Conservation (phyloP, 2,329 filamentous ascomycete species). For the Aspergillus sergii region DNA sequence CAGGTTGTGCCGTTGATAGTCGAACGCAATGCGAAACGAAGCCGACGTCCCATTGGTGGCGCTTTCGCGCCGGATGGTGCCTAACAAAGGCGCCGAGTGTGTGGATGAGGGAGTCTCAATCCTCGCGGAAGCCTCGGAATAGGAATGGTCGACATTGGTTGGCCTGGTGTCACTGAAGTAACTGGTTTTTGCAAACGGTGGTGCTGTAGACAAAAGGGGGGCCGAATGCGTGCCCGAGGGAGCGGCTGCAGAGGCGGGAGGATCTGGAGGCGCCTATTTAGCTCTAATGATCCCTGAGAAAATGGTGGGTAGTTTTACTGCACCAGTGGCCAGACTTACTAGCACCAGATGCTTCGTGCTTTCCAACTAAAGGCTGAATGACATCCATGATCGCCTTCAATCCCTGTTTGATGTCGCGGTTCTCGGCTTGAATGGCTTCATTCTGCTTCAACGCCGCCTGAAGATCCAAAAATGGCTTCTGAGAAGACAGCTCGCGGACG, state of each 20-base stretch:
- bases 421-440: slow-evolving; percentile 76
- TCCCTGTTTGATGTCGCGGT: slow-evolving; percentile 72
- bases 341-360: slow-evolving; percentile 41
- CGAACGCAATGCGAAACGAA: slow-evolving; percentile 45
- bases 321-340: not conserved
- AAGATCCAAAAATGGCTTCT: slow-evolving; percentile 82
- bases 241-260: slow-evolving; percentile 16
- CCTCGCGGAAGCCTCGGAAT: slow-evolving; percentile 33
- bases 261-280: slow-evolving; percentile 8
- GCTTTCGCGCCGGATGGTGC: slow-evolving; percentile 30
- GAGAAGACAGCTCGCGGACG: slow-evolving; percentile 74
- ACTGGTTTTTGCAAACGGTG: slow-evolving; percentile 32
- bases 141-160: slow-evolving; percentile 24
- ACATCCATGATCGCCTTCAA: slow-evolving; percentile 66
- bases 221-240: slow-evolving; percentile 19
- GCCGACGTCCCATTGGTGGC: slow-evolving; percentile 23
- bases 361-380: slow-evolving; percentile 46
- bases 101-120: slow-evolving; percentile 34
- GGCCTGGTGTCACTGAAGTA: slow-evolving; percentile 12
- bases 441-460: slow-evolving; percentile 75
- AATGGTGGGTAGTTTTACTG: not conserved
- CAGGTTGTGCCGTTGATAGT: slow-evolving; percentile 45
- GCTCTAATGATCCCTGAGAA: not conserved
- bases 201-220: slow-evolving; percentile 23
- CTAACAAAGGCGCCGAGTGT: slow-evolving; percentile 28